A percentile compares a stretch with the other conserved stretches of the same genome.
phyloP scores from a whole-genome alignment of 2,329 filamentous ascomycete genomes.

The Geosmithia flava region DNA sequence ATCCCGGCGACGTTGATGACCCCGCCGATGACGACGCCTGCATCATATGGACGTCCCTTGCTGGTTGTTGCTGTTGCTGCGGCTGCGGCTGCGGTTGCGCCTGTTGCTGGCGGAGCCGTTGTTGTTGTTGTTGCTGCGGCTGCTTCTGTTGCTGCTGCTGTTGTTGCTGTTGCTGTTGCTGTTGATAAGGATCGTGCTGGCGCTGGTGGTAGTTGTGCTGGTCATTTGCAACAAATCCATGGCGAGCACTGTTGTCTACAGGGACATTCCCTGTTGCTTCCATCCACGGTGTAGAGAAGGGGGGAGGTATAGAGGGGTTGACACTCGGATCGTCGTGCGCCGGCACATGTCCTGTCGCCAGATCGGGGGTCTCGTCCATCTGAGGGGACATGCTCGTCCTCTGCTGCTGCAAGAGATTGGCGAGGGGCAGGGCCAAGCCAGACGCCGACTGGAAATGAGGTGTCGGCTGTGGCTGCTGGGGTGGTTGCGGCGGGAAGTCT shows the following conservation, averaged over 20 bases:
- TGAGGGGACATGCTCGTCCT: neutral
- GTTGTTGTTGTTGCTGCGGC: slow-evolving; percentile 6
- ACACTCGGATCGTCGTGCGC: neutral
- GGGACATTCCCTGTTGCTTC: neutral
- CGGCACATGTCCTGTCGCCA: neutral
- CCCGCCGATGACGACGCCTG: neutral
- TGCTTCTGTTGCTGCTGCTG: slow-evolving; percentile 11
- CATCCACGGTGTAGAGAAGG: neutral
- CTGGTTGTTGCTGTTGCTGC: neutral
- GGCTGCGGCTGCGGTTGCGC: slow-evolving; percentile 7
- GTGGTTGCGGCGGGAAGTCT: neutral
- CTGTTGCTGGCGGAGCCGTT: slow-evolving; percentile 8
- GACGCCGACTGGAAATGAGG: slow-evolving; percentile 2
- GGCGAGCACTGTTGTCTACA: neutral
- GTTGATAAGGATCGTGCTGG: slow-evolving; percentile 16
- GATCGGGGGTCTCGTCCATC: neutral
- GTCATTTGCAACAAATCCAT: neutral
- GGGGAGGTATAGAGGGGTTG: neutral
- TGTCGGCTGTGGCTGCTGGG: neutral
- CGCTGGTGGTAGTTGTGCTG: neutral
- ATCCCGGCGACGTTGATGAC: no score
- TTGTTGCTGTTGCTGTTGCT: slow-evolving; percentile 7
- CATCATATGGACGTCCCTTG: neutral
- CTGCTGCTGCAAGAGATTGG: neutral
- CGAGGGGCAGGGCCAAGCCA: neutral